Base-by-base conservation (phyloP, 495 filamentous ascomycete genomes). In the Penicillium angulare region DNA sequence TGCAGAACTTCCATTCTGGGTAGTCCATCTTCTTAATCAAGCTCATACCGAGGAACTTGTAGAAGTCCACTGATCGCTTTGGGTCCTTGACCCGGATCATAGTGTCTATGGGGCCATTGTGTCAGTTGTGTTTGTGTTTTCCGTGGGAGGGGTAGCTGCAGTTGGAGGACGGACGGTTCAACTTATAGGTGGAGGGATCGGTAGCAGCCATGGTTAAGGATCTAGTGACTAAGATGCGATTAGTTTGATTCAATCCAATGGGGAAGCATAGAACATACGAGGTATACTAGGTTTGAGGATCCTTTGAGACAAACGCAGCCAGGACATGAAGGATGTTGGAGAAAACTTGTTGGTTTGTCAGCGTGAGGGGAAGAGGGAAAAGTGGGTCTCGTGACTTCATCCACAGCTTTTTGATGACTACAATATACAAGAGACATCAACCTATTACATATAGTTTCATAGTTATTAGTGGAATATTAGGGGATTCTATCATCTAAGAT, bases 1-100 rank as follows among this genome's bases (percentile, higher is more conserved):
- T 83, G 63, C 90, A 88, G 69, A 97, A 96, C 56, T 92, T 95
- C 64, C 84, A 82, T 46, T 95, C 90, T 29, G 84, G 79, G 56
- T 80, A 79, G 43, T 85, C 77, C 29, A 91, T 76, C 63, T 88
- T 87, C 54, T 87, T 81, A 67, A 97, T 79, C 59, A 90, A 72
- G 67, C 74, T 90, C 77, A 98, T 82, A 57, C 93, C 93, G 13
- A 98, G 87, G 75, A 90, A 88, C 56, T 96, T 82, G 70, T 97
- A 98, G 78, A 90, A 98, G 58, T 93, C 88, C 72, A 97, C 85
- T 17, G 89, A 95, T 61, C 76, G 79, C 66, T 91, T 84, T 3
- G 93, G 93, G 68, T 98, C 90, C 71, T 97, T 97, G 65, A 97
- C 89, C 69, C 93, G 84, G 59, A 96, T 71, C 92, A 92, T 96